These are phyloP conservation scores for Ophiocordyceps camponoti-rufipedis DNA, from an alignment of 2,329 filamentous ascomycete species.

Conservation along the genomic window DNA sequence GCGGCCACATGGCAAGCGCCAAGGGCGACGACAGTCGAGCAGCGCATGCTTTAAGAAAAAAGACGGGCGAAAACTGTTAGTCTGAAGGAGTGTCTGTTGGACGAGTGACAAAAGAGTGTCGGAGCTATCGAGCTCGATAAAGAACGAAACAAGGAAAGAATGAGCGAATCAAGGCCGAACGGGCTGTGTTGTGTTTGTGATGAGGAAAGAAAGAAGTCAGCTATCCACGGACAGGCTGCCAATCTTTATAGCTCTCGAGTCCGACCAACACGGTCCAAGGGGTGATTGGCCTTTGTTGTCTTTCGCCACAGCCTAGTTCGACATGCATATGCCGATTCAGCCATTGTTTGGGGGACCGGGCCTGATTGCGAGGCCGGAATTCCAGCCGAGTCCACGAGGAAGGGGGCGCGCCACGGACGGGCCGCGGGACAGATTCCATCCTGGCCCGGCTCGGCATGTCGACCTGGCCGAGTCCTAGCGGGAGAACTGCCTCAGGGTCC, in stretches of 20 bases:
- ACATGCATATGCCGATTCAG: not conserved
- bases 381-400: not conserved
- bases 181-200: not conserved
- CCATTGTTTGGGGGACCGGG: not conserved
- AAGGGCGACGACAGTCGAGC: not conserved
- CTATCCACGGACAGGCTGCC: not conserved
- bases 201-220: not conserved
- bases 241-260: not conserved
- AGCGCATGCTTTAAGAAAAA: not conserved
- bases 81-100: not conserved
- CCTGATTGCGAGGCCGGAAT: not conserved
- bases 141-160: not conserved
- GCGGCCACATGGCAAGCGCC: constrained; percentile 8
- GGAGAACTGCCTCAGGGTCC: not conserved
- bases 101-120: no score
- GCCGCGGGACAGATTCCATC: not conserved
- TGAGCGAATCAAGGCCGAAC: not conserved
- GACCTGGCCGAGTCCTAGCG: not conserved
- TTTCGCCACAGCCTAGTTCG: not conserved
- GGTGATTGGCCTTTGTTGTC: not conserved
- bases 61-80: not conserved
- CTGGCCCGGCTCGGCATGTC: not conserved
- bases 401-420: not conserved
- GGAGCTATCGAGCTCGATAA: not conserved
- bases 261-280: not conserved